Percentiles rank a stretch among this genome's conserved stretches.
phyloP scores from a whole-genome alignment of 768 basidiomycete genomes.

The Candolleomyces aberdarensis region DNA sequence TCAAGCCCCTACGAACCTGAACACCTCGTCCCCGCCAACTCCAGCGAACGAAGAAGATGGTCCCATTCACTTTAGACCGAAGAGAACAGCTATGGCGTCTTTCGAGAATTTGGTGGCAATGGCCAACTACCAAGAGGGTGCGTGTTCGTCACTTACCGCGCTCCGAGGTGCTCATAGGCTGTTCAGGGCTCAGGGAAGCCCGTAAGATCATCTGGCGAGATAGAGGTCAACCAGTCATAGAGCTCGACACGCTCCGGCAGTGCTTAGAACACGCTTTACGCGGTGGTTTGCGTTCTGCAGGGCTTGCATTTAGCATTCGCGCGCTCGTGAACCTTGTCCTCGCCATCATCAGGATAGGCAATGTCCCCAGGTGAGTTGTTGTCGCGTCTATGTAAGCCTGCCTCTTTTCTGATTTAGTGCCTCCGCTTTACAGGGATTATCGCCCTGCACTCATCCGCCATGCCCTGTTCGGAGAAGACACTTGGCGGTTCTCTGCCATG shows the following conservation, averaged over 20 bases:
- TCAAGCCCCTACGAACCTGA: not conserved
- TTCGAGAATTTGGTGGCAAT: slow-evolving; percentile 84
- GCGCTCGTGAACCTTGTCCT: slow-evolving; percentile 82
- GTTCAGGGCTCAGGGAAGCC: slow-evolving; percentile 52
- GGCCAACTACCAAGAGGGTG: slow-evolving; percentile 74
- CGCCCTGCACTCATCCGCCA: slow-evolving; percentile 68
- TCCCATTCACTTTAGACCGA: slow-evolving; percentile 47
- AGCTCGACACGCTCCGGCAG: slow-evolving; percentile 58
- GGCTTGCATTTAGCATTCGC: slow-evolving; percentile 78
- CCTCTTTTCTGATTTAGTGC: not conserved
- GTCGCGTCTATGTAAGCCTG: not conserved
- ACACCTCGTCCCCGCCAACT: slow-evolving; percentile 1
- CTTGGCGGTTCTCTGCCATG: slow-evolving; percentile 85
- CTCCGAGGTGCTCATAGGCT: too few species aligned
- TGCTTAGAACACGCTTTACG: slow-evolving; percentile 68
- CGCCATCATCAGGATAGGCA: slow-evolving; percentile 68
- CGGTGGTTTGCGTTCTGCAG: slow-evolving; percentile 72
- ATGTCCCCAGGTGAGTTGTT: slow-evolving; percentile 55
- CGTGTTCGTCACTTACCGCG: not conserved
- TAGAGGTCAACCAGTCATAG: slow-evolving; percentile 69
- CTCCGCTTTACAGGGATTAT: slow-evolving; percentile 42
- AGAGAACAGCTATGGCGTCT: slow-evolving; percentile 56
- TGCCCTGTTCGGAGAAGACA: slow-evolving; percentile 82
- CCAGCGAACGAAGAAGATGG: slow-evolving; percentile 16
- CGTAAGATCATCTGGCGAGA: slow-evolving; percentile 83